These are phyloP conservation scores for Colletotrichum sp. DNA, from an alignment of 2,329 filamentous ascomycete genomes.

Conservation along the genomic window DNA sequence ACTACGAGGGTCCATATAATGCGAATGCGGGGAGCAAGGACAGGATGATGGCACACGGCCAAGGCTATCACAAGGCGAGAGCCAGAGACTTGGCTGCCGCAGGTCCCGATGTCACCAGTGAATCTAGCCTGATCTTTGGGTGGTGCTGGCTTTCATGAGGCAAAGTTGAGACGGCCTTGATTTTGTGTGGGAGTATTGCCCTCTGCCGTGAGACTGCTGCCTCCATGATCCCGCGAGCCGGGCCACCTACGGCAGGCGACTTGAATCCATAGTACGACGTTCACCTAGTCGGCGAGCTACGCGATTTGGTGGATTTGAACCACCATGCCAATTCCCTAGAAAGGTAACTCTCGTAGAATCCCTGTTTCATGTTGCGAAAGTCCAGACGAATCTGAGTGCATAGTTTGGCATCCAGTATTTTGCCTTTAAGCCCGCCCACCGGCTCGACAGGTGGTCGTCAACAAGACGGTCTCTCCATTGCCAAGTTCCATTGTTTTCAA, in stretches of 20 bases:
- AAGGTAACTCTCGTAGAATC: not conserved
- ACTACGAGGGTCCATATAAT: not conserved
- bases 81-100: not conserved
- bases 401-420: not conserved
- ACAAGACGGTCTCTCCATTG: not conserved
- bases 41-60: not conserved
- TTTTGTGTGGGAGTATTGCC: not conserved
- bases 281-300: not conserved
- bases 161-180: slow-evolving; percentile 16
- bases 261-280: not conserved
- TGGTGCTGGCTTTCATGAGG: slow-evolving; percentile 1
- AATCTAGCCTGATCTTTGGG: not conserved
- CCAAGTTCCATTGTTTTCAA: not conserved
- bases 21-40: not conserved
- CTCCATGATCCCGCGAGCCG: not conserved
- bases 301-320: not conserved
- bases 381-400: not conserved
- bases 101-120: not conserved
- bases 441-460: not conserved
- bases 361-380: not conserved
- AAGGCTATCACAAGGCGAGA: not conserved
- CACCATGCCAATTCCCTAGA: not conserved
- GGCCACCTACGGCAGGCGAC: not conserved
- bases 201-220: not conserved
- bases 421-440: not conserved